Evolutionary conservation across 2,329 filamentous ascomycete species (phyloP), one percentile per base, ranked within the genome.

Genomic region (Whalleya microplaca): DNA sequence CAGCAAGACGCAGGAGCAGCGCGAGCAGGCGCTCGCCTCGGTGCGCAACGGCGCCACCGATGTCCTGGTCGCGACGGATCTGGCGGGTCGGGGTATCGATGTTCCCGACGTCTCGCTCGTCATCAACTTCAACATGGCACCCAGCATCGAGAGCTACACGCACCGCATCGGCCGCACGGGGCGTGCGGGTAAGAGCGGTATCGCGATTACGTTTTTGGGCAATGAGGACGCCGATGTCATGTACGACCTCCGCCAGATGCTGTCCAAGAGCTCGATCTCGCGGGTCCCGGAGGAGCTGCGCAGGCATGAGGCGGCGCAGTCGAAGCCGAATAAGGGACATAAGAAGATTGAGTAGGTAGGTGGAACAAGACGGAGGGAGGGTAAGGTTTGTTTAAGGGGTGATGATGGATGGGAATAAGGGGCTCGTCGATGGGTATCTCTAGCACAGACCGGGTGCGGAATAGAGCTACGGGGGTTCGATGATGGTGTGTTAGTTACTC

Each of bases 81-180:
- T 99, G 55, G 95, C 95, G 1, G 95, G 94, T 61, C 87, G 95
- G 80, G 95, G 95, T 91, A 97, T 99, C 73, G 95, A 99, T 75
- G 93, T 99, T 3, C 87, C 90, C 0, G 95, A 98, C 70, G 95
- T 99, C 41, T 91, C 86, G 60, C 83, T 99, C 58, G 95, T 99
- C 55, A 84, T 99, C 72, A 99, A 99, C 79, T 99, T 98, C 84
- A 99, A 98, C 81, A 98, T 99, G 95, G 90, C 95, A 0, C 87
- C 79, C 12, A 92, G 82, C 65, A 98, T 99, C 65, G 95, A 99
- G 77, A 89, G 86, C 70, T 99, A 99, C 73, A 98, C 94, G 2
- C 95, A 99, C 80, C 88, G 95, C 78, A 90, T 99, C 69, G 95
- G 95, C 74, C 89, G 95, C 78, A 99, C 95, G 1, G 95, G 95